Base-by-base conservation (phyloP, 768 basidiomycete species). In the Lentinula boryana region DNA sequence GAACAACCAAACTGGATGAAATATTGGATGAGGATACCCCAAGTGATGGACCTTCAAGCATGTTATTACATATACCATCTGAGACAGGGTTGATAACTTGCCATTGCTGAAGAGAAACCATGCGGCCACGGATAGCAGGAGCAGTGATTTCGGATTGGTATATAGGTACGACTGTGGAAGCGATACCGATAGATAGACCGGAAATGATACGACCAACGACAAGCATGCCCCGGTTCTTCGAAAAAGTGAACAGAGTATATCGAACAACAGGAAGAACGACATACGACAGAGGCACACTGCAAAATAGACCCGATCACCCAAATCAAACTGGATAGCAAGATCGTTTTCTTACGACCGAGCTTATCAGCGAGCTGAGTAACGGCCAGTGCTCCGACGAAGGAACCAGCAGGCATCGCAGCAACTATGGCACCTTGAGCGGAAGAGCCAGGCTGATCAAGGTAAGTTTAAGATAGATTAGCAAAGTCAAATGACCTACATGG, bases 21-120 rank as follows among this genome's bases (percentile, higher is more conserved):
- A 74, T 90, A 85, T 63, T 89, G 88, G 48, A 91, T 71, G 64
- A 88, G 75, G 68, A 89, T 89, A 72, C 87, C 87, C 86, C 89
- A 89, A 0, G 88, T 88, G 67, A 88, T 89, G 2, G 86, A 82
- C 75, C 74, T 75, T 18, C 3, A 8, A 9, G 41, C 18, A 5
- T 32, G 23, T 44, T 15, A 21, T 12, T 46, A 18, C 12, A 52
- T 2, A 8, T 21, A 27, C 13, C 33, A 50, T 35, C 23, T 36
- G 23, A 6, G 21, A 48, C 21, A 10, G 8, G 12, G 18, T 8
- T 21, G 1, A n/a, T 5, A 21, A 35, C 64, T 32, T 58, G 75
- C 83, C 88, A 90, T 78, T 91, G 89, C 68, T 91, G 88, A 61
- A 89, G 75, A 3, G 89, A 85, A 33, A 91, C 88, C 62, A 90